These are phyloP conservation scores for Agaricus bisporus DNA, from an alignment of 768 basidiomycete genomes.

Conservation along the genomic window DNA sequence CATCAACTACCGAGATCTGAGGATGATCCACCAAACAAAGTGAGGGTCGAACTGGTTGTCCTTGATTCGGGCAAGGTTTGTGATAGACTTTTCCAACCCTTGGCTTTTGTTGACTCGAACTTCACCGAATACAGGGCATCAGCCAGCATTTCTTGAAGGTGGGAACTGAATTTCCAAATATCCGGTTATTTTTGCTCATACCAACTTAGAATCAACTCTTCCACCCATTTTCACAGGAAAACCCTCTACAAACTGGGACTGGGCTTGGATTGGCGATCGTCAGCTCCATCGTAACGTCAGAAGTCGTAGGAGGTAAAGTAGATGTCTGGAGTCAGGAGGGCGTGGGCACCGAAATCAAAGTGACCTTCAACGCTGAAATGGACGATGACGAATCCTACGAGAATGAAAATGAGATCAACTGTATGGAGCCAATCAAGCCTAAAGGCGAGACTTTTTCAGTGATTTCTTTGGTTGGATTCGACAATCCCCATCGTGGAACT, in stretches of 20 bases:
- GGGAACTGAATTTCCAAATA: neutral
- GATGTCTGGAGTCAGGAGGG: slow-evolving; percentile 93
- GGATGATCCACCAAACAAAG: slow-evolving; percentile 47
- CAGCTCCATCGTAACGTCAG: slow-evolving; percentile 83
- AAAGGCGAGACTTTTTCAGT: slow-evolving; percentile 36
- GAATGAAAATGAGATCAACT: slow-evolving; percentile 19
- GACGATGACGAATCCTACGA: slow-evolving; percentile 30
- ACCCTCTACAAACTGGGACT: slow-evolving; percentile 88
- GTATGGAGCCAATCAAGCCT: slow-evolving; percentile 41
- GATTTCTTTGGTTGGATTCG: slow-evolving; percentile 72
- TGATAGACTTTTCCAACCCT: neutral
- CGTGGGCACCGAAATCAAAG: slow-evolving; percentile 86
- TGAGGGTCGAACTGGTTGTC: slow-evolving; percentile 79
- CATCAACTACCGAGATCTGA: slow-evolving; percentile 61
- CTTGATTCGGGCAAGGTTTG: slow-evolving; percentile 84
- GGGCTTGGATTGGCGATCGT: slow-evolving; percentile 94
- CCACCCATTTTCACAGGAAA: slow-evolving; percentile 97
- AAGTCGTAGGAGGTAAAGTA: slow-evolving; percentile 83
- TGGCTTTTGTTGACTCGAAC: neutral
- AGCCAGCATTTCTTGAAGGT: slow-evolving; percentile 91
- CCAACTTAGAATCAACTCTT: slow-evolving; percentile 77
- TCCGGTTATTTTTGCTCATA: neutral
- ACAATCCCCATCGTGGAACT: slow-evolving; percentile 54
- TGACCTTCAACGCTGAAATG: slow-evolving; percentile 72
- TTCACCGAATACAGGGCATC: slow-evolving; percentile 52